Conservation (phyloP, 495 filamentous ascomycete species). For the Neurospora sp. region DNA sequence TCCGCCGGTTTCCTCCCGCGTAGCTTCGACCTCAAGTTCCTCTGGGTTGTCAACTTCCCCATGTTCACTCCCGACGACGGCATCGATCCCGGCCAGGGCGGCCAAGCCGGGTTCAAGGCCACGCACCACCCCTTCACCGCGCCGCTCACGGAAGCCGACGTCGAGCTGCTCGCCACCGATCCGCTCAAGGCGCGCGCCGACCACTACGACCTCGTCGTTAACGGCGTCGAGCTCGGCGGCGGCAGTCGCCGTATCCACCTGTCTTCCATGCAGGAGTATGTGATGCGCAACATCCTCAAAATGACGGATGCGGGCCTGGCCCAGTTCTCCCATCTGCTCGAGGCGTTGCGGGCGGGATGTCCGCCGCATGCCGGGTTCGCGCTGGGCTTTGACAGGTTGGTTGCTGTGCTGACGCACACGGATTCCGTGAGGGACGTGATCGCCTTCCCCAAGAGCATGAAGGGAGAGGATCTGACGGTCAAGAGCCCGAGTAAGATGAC, state of each 20-base stretch:
- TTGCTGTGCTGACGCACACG: conserved; percentile 69
- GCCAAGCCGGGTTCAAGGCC: conserved; percentile 65
- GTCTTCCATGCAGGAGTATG: conserved; percentile 70
- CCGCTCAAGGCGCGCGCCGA: conserved; percentile 66
- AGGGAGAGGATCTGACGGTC: conserved; percentile 75
- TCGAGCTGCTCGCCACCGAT: conserved; percentile 61
- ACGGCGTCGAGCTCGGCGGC: conserved; percentile 89
- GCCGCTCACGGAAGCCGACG: conserved; percentile 60
- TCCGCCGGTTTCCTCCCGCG: conserved; percentile 44
- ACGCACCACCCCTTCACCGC: conserved; percentile 97
- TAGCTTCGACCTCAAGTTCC: conserved; percentile 49
- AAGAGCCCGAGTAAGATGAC: conserved; percentile 59
- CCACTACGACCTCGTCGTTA: conserved; percentile 92
- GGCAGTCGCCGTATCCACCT: conserved; percentile 90
- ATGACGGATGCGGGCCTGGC: conserved; percentile 50
- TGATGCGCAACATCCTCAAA: conserved; percentile 73
- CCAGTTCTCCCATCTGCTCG: conserved; percentile 76
- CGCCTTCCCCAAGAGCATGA: conserved; percentile 88
- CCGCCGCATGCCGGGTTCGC: conserved; percentile 96
- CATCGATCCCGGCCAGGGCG: conserved; percentile 72
- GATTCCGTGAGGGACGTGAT: conserved; percentile 83
- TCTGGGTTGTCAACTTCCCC: conserved; percentile 86
- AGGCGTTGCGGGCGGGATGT: conserved; percentile 77
- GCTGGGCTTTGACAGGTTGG: conserved; percentile 79
- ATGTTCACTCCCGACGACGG: conserved; percentile 69